Evolutionary conservation across 1,139 yeast species (phyloP).

Genomic region (Tardiomyces depauwii): DNA sequence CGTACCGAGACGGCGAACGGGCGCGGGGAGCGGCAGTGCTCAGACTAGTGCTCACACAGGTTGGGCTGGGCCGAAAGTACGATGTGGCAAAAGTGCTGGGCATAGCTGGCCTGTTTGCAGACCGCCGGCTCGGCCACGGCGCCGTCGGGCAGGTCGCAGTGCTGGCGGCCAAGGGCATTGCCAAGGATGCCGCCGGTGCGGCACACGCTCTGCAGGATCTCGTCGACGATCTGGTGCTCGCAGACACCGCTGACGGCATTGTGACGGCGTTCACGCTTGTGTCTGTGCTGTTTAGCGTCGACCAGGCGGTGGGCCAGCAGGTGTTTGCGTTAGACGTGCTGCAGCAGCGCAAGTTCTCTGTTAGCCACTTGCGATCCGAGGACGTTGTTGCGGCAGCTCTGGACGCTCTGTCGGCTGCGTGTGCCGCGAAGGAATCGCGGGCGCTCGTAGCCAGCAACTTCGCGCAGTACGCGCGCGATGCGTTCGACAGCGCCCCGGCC

Average conservation of each 20-base stretch:
- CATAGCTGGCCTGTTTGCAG: background rate
- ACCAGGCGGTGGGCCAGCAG: constrained; percentile 5
- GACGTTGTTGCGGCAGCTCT: constrained; percentile 18
- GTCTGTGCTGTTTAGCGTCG: constrained; percentile 1
- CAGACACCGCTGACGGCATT: constrained; percentile 3
- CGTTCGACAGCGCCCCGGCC: constrained; percentile 8
- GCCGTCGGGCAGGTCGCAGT: background rate
- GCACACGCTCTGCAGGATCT: background rate
- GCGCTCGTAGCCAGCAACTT: constrained; percentile 19
- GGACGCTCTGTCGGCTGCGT: constrained; percentile 25
- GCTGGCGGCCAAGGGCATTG: background rate
- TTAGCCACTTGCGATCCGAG: constrained; percentile 4
- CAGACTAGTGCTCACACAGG: background rate
- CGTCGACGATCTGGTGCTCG: background rate
- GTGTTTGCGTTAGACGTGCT: constrained; percentile 4
- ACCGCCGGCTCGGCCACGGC: background rate
- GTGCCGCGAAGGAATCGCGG: constrained; percentile 23
- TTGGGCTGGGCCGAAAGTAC: background rate
- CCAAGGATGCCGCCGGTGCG: background rate
- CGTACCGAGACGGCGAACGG: background rate
- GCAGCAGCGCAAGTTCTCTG: background rate
- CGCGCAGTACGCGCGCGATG: constrained; percentile 16
- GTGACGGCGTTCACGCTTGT: constrained; percentile 5
- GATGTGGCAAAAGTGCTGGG: background rate
- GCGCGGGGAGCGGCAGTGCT: background rate